A percentile compares a stretch with the other conserved stretches of the same genome.
Evolutionary conservation across 768 basidiomycete genomes (phyloP).

Genomic region (Rhodosporidiobolus sp.): DNA sequence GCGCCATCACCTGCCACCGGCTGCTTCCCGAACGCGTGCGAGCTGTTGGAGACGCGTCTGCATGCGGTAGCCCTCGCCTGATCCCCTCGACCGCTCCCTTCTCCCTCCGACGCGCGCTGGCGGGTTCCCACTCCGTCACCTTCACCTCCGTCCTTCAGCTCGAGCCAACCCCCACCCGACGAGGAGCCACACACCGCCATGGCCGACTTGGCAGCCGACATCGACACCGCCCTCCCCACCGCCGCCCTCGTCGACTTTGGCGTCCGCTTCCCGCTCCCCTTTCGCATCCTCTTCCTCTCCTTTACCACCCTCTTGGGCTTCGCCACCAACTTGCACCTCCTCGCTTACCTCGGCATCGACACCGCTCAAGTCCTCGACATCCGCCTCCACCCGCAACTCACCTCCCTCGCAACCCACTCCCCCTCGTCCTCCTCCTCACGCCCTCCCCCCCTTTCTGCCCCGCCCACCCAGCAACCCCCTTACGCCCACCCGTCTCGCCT

Average conservation of each 20-base stretch:
- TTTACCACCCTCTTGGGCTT: constrained; percentile 73
- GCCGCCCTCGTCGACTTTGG: constrained; percentile 17
- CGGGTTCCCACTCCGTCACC: not conserved
- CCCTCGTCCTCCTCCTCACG: not conserved
- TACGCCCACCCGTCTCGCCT: constrained; percentile 53
- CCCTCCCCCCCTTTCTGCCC: not conserved
- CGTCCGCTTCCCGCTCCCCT: constrained; percentile 73
- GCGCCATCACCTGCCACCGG: no score
- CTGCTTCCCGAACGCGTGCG: no score
- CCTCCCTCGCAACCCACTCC: not conserved
- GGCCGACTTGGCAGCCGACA: not conserved
- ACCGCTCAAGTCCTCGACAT: constrained; percentile 68
- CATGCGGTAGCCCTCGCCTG: no score
- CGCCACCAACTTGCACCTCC: constrained; percentile 87
- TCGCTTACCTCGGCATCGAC: constrained; percentile 71
- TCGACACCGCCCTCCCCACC: not conserved
- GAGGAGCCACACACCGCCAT: constrained; percentile 3
- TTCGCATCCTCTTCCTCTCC: constrained; percentile 67
- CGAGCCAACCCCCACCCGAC: not conserved
- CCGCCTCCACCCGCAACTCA: constrained; percentile 30
- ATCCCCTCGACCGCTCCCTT: no score
- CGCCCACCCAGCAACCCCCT: constrained; percentile 45
- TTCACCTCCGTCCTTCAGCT: not conserved
- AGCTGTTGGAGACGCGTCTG: no score
- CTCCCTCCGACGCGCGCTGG: no score